These are phyloP conservation scores for Arachnomyces sp. DNA, from an alignment of 2,329 filamentous ascomycete genomes.

Conservation along the genomic window DNA sequence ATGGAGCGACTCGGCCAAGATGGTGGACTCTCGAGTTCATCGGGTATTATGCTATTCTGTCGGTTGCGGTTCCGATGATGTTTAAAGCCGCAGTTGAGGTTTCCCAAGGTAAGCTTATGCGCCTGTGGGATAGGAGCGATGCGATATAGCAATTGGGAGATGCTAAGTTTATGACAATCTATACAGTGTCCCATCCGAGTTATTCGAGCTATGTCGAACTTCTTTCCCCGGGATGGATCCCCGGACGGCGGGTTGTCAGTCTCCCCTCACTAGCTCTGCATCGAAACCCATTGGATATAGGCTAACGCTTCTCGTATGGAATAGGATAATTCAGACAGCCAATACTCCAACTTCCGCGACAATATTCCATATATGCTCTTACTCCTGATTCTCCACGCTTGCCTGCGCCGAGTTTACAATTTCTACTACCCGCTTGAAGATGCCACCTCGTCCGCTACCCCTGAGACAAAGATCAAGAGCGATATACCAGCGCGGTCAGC, in stretches of 20 bases:
- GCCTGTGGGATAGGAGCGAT: neutral
- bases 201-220: conserved; percentile 65
- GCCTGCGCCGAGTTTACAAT: conserved; percentile 67
- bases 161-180: conserved; percentile 9
- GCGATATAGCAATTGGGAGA: neutral
- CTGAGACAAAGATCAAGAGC: conserved; percentile 13
- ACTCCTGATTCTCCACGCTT: conserved; percentile 68
- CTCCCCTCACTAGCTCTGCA: conserved; percentile 6
- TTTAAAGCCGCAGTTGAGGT: conserved; percentile 82
- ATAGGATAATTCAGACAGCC: conserved; percentile 79
- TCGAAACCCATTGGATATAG: neutral
- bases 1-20: conserved; percentile 53
- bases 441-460: conserved; percentile 15
- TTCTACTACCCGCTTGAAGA: conserved; percentile 37
- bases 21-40: conserved; percentile 85
- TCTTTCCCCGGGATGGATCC: conserved; percentile 80
- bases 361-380: conserved; percentile 75
- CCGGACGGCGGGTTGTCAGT: conserved; percentile 75
- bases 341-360: conserved; percentile 75
- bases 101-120: conserved; percentile 57
- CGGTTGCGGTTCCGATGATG: conserved; percentile 68
- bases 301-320: conserved; percentile 15
- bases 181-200: conserved; percentile 66
- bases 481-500: conserved; percentile 26
- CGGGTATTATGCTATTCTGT: conserved; percentile 65